Evolutionary conservation across 768 basidiomycete genomes (phyloP), one percentile per base, ranked within the genome.

Genomic region (Rhizopogon sp.): DNA sequence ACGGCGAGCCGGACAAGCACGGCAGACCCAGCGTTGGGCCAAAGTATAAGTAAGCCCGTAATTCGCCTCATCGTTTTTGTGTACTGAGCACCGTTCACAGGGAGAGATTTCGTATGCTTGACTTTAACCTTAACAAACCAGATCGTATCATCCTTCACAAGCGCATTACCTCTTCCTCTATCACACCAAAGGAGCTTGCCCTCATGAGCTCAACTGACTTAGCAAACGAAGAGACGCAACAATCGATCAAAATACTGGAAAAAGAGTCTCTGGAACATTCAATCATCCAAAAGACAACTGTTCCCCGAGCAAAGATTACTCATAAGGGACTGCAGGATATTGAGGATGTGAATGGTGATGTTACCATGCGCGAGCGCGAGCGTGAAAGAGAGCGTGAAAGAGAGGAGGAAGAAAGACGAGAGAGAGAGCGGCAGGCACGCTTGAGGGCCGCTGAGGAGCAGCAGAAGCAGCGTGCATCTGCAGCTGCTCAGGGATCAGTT

Each of bases 311-410:
- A 52, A 95, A 94, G 70, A 88, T 93, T 57, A 96, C 93, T 28
- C 93, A 94, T 76, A 96, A 96, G 72, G 93, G 93, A 51, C 72
- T 94, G 58, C 87, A 94, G 75, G 87, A 92, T 63, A 92, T 96
- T 64, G 93, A 96, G 68, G 85, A 85, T 67, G 71, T 86, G 53
- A 81, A 82, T 61, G 86, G 83, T 13, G 81, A 83, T 59, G 69
- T 70, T 17, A 52, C 54, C 25, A 55, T 60, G 45, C 70, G 75
- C 61, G 25, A 61, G n/a, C 70, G 67, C 39, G 70, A 74, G 43
- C 71, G 78, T 20, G 88, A 89, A 62, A 75, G 77, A 44, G 80
- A 84, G 61, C 76, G 77, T 50, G 81, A 82, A 63, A 78, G 76
- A 28, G 83, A 86, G 66, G 83, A 85, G 57, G 84, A 87, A 55